Percentiles rank a stretch among this genome's conserved stretches.
Evolutionary conservation across 2,329 filamentous ascomycete genomes (phyloP).

Genomic region (Scytalidium sp.): DNA sequence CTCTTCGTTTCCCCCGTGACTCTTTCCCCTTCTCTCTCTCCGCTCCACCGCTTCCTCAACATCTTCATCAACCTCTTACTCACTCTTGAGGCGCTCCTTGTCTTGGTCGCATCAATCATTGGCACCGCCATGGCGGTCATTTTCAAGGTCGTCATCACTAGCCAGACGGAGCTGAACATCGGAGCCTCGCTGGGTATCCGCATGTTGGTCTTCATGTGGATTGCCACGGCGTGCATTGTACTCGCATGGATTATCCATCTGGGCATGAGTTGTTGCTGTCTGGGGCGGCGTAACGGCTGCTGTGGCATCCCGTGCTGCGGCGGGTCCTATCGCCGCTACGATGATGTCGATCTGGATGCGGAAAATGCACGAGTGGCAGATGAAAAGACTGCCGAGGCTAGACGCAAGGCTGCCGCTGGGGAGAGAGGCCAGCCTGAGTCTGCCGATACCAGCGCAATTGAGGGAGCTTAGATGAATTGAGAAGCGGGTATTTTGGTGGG

Average conservation of each 20-base stretch:
- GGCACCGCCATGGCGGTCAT: constrained; percentile 83
- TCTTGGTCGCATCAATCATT: constrained; percentile 68
- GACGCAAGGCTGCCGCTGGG: not conserved
- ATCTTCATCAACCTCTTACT: constrained; percentile 41
- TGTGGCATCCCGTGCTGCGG: not conserved
- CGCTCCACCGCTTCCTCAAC: constrained; percentile 47
- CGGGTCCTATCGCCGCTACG: not conserved
- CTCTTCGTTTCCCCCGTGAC: constrained; percentile 57
- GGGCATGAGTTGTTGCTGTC: constrained; percentile 74
- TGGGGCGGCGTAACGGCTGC: constrained; percentile 9
- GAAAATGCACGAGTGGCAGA: not conserved
- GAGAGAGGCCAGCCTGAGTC: not conserved
- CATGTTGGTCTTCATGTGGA: constrained; percentile 92
- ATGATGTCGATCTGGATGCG: too few species aligned
- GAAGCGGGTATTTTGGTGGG: too few species aligned
- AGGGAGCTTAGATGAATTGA: too few species aligned
- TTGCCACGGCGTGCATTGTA: constrained; percentile 63
- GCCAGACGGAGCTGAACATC: constrained; percentile 74
- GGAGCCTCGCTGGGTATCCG: constrained; percentile 61
- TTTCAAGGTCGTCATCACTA: constrained; percentile 73
- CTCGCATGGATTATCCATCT: constrained; percentile 72
- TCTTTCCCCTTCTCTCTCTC: constrained; percentile 58
- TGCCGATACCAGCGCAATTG: not conserved
- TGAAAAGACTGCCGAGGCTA: not conserved
- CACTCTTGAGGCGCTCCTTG: constrained; percentile 53